Evolutionary conservation across 2,329 filamentous ascomycete genomes (phyloP).

Genomic region (Trichoderma arundinaceum): DNA sequence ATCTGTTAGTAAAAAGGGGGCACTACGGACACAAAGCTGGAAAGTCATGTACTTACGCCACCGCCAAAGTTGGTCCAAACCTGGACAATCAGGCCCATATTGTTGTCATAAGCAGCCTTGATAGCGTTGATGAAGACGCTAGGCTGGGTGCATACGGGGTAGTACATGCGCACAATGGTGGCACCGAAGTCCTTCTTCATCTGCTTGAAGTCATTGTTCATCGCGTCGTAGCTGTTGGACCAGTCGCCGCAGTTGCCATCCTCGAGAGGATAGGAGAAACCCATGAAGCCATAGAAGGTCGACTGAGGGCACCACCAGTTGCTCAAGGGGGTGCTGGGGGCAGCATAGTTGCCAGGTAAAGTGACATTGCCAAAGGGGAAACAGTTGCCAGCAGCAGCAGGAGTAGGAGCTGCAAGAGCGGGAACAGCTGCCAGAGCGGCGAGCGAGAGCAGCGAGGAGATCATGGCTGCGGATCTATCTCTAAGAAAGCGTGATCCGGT

Average conservation of each 20-base stretch:
- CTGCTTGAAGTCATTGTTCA: slow-evolving; percentile 35
- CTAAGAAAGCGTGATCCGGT: slow-evolving; percentile 1
- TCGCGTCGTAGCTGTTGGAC: slow-evolving; percentile 32
- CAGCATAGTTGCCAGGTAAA: slow-evolving; percentile 29
- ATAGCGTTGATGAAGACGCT: slow-evolving; percentile 35
- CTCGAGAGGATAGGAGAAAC: slow-evolving; percentile 36
- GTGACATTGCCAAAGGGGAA: slow-evolving; percentile 34
- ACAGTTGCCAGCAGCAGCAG: slow-evolving; percentile 31
- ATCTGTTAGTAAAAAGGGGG: neutral
- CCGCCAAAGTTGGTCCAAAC: slow-evolving; percentile 37
- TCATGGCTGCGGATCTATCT: slow-evolving; percentile 24
- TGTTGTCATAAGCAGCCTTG: slow-evolving; percentile 34
- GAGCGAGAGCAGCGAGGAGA: slow-evolving; percentile 25
- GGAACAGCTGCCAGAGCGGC: slow-evolving; percentile 29
- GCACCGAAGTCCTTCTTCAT: slow-evolving; percentile 37
- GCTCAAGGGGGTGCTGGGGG: slow-evolving; percentile 29
- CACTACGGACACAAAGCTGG: too few relatives aligned
- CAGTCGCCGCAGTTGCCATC: slow-evolving; percentile 33
- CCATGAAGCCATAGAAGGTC: slow-evolving; percentile 36
- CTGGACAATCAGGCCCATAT: slow-evolving; percentile 36
- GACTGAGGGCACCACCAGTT: slow-evolving; percentile 37
- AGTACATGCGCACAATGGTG: slow-evolving; percentile 36
- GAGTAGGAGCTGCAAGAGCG: slow-evolving; percentile 26
- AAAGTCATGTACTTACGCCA: slow-evolving; percentile 31
- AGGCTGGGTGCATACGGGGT: slow-evolving; percentile 33